Evolutionary conservation across 441 rosid genomes (phyloP).

Genomic region (Erysimum cheiri): DNA sequence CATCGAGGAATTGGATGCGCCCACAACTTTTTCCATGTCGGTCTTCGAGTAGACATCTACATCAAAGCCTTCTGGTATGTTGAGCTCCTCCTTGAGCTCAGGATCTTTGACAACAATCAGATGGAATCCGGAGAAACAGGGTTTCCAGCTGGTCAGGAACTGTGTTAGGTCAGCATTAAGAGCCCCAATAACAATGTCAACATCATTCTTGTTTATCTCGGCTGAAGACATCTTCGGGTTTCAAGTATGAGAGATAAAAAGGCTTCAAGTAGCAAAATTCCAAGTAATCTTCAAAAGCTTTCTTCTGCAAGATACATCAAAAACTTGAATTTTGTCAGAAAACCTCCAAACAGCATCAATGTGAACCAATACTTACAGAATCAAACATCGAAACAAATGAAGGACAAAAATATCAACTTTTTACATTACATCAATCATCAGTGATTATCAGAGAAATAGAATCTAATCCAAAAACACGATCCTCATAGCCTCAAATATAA

Average conservation of each 20-base stretch:
- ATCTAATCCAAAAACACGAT: neutral
- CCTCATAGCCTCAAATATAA: slow-evolving; percentile 11
- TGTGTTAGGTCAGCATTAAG: slow-evolving; percentile 71
- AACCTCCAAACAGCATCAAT: slow-evolving; percentile 10
- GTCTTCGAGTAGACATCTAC: slow-evolving; percentile 65
- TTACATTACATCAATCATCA: neutral
- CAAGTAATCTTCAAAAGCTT: slow-evolving; percentile 14
- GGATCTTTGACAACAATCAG: slow-evolving; percentile 92
- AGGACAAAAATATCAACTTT: neutral
- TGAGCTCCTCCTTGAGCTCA: slow-evolving; percentile 83
- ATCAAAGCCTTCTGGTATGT: slow-evolving; percentile 82
- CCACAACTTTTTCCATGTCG: slow-evolving; percentile 72
- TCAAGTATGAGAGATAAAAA: neutral
- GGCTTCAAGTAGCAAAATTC: slow-evolving; percentile 10
- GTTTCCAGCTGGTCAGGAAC: slow-evolving; percentile 79
- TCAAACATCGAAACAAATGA: neutral
- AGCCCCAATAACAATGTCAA: slow-evolving; percentile 94
- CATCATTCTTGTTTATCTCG: slow-evolving; percentile 68
- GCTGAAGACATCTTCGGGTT: slow-evolving; percentile 57
- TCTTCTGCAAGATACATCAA: slow-evolving; percentile 35
- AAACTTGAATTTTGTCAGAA: slow-evolving; percentile 22
- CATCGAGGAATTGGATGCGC: slow-evolving; percentile 57
- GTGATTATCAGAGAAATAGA: neutral
- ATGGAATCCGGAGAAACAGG: slow-evolving; percentile 77
- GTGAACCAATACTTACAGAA: neutral